These are phyloP conservation scores for Phaeotremella fagi DNA, from an alignment of 768 basidiomycete genomes.

Conservation along the genomic window DNA sequence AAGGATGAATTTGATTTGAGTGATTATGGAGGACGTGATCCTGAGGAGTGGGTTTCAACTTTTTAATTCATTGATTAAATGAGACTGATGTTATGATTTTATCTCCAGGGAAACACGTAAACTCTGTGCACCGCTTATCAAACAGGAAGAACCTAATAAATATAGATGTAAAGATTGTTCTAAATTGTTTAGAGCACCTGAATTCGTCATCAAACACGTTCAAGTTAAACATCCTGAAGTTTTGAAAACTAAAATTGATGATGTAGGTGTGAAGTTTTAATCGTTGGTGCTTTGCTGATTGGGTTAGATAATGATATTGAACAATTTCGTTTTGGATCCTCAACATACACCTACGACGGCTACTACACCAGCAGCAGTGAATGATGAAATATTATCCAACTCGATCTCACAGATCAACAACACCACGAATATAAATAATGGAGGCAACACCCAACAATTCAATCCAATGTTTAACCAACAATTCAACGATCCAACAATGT, in stretches of 20 bases:
- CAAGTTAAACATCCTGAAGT: slow-evolving; percentile 88
- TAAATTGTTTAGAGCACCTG: slow-evolving; percentile 94
- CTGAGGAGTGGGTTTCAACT: slow-evolving; percentile 81
- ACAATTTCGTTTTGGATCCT: slow-evolving; percentile 94
- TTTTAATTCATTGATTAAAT: too few relatives aligned
- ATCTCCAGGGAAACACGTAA: slow-evolving; percentile 68
- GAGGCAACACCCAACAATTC: slow-evolving; percentile 11
- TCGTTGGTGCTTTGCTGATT: too few relatives aligned
- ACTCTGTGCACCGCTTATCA: slow-evolving; percentile 71
- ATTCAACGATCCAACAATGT: slow-evolving; percentile 1
- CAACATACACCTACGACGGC: slow-evolving; percentile 60
- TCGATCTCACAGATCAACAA: neutral
- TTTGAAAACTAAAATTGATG: slow-evolving; percentile 68
- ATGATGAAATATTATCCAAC: slow-evolving; percentile 54
- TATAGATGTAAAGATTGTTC: slow-evolving; percentile 90
- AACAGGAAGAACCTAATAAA: slow-evolving; percentile 94
- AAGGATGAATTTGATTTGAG: slow-evolving; percentile 77
- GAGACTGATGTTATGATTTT: too few relatives aligned
- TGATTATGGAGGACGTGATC: slow-evolving; percentile 82
- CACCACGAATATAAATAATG: neutral
- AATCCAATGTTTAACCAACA: slow-evolving; percentile 11
- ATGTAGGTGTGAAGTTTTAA: slow-evolving; percentile 63
- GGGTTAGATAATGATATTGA: slow-evolving; percentile 75
- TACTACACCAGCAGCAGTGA: slow-evolving; percentile 43
- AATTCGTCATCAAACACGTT: slow-evolving; percentile 97